A percentile compares a stretch with the other conserved stretches of the same genome.
These are phyloP conservation scores for Phoenix dactylifera DNA, from an alignment of 176 grass and related monocot genomes.

Conservation along the genomic window DNA sequence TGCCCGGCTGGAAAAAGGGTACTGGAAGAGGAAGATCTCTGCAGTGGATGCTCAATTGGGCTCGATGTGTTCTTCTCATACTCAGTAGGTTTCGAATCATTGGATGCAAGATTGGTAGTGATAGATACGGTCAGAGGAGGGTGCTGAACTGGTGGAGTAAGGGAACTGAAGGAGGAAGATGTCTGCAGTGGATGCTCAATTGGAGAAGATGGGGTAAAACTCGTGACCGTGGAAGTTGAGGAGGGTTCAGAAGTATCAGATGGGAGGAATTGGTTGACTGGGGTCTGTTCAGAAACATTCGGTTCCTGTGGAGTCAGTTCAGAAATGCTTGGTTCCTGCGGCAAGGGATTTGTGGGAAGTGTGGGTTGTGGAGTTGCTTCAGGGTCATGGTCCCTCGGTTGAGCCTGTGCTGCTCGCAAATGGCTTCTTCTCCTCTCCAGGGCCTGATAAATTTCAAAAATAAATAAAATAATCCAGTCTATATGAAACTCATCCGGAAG, in stretches of 20 bases:
- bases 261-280: slow-evolving; percentile 12
- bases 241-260: slow-evolving; percentile 17
- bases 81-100: too few relatives aligned
- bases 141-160: too few relatives aligned
- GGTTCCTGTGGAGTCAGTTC: too few relatives aligned
- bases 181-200: slow-evolving; percentile 1
- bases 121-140: too few relatives aligned
- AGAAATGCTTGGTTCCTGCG: slow-evolving; percentile 11
- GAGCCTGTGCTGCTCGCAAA: slow-evolving; percentile 3
- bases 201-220: slow-evolving; percentile 7
- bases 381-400: slow-evolving; percentile 22
- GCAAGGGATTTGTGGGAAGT: slow-evolving; percentile 19
- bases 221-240: slow-evolving; percentile 23
- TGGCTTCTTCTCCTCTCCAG: slow-evolving; percentile 36
- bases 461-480: too few relatives aligned
- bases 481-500: too few relatives aligned
- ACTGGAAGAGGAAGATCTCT: too few relatives aligned
- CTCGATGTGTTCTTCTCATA: too few relatives aligned
- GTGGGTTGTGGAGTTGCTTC: slow-evolving; percentile 19
- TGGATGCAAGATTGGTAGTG: too few relatives aligned
- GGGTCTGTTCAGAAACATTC: slow-evolving; percentile 9
- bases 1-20: too few relatives aligned
- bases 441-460: slow-evolving; percentile 16
- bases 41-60: too few relatives aligned
- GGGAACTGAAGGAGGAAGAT: too few relatives aligned